These are phyloP conservation scores for Alternaria conjuncta DNA, from an alignment of 2,329 filamentous ascomycete genomes.

Conservation along the genomic window DNA sequence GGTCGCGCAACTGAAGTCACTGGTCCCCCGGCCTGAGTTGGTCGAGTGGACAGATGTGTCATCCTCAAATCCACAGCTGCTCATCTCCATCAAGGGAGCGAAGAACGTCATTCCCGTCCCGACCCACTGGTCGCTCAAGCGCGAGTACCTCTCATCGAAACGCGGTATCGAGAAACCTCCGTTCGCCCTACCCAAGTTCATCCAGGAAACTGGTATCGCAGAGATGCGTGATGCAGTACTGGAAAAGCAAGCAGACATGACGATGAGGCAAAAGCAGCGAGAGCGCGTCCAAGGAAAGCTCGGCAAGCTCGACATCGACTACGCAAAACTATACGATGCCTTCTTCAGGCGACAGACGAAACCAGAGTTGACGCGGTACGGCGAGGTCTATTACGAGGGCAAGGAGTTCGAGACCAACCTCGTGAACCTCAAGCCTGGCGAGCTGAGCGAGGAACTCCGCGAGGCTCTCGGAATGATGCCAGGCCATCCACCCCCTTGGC, in stretches of 20 bases:
- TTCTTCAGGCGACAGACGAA: slow-evolving; percentile 99
- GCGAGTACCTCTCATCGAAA: slow-evolving; percentile 96
- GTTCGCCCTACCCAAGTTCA: slow-evolving; percentile 93
- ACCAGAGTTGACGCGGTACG: slow-evolving; percentile 89
- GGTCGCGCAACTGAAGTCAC: slow-evolving; percentile 91
- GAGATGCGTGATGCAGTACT: slow-evolving; percentile 97
- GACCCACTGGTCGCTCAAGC: slow-evolving; percentile 91
- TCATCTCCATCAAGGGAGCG: slow-evolving; percentile 94
- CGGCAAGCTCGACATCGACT: slow-evolving; percentile 97
- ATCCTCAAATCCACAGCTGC: slow-evolving; percentile 82
- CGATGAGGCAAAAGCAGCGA: slow-evolving; percentile 91
- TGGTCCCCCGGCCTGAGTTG: slow-evolving; percentile 88
- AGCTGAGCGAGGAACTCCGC: slow-evolving; percentile 85
- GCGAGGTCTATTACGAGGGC: slow-evolving; percentile 99
- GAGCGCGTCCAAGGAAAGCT: slow-evolving; percentile 95
- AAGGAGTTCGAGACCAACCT: slow-evolving; percentile 98
- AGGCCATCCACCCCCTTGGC: slow-evolving; percentile 92
- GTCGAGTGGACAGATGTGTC: slow-evolving; percentile 98
- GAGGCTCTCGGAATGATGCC: slow-evolving; percentile 94
- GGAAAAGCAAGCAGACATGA: slow-evolving; percentile 92
- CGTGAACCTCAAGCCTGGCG: slow-evolving; percentile 86
- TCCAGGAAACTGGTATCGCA: slow-evolving; percentile 94
- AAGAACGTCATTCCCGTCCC: slow-evolving; percentile 96
- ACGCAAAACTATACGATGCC: slow-evolving; percentile 96
- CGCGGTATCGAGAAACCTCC: slow-evolving; percentile 94